Evolutionary conservation across 1,284 basidiomycete species (phyloP), one percentile per base, ranked within the genome.

Genomic region (Chalciporus piperatoides): DNA sequence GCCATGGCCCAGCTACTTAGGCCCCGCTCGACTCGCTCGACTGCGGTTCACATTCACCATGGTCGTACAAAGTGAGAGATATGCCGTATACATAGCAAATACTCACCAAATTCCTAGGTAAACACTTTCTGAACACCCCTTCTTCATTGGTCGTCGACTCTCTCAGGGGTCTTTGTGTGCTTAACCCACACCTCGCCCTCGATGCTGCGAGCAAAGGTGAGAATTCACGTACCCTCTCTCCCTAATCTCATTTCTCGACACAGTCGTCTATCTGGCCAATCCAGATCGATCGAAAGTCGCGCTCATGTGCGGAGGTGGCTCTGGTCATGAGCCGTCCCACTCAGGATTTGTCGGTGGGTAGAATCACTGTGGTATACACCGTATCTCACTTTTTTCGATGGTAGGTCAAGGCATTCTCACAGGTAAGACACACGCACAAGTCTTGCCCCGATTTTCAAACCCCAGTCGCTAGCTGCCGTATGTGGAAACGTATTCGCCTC

Each of bases 281-380:
- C 77, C 68, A 21, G 79, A 86, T 63, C 75, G 71, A 45, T 77
- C 79, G 30, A 83, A 84, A 61, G 93, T 96, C 39, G 81, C 89
- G 2, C 71, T 96, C 19, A 78, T 97, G 60, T 93, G 88, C 56
- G 93, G 93, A 21, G 93, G 94, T 21, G 93, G 93, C 33, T 86
- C 87, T 28, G 94, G 94, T 1, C 93, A 96, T 66, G 93, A 96
- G 63, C 93, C 93, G 21, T 80, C 91, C 15, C 88, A 93, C 68
- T 80, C 89, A 14, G 88, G 83, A 1, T 92, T 88, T 59, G 87
- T 90, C 25, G 87, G 86, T 86, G 49, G 6, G 49, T 53, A n/a
- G 17, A 25, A 39, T 8, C 19, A 2, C 51, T 6, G 15, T 19
- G 35, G 0, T 25, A 14, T 1, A 19, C 21, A 2, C 30, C 15